phyloP scores from a whole-genome alignment of 1,284 basidiomycete species.

The Cutaneotrichosporon cyanovorans region DNA sequence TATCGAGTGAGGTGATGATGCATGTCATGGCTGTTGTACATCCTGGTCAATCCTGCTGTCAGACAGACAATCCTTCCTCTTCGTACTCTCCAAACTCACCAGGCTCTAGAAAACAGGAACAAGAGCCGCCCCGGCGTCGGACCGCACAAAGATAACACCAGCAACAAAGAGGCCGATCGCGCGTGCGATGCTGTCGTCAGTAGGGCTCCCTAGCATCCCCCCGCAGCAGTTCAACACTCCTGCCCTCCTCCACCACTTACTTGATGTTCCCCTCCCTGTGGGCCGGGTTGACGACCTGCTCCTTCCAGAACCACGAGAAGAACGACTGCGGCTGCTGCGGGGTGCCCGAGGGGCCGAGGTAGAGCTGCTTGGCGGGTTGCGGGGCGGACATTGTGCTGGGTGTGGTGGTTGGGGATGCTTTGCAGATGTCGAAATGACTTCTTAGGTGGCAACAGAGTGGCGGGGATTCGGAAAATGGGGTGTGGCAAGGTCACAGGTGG shows the following conservation, averaged over 20 bases:
- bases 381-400: slow-evolving; percentile 20
- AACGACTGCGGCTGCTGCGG: slow-evolving; percentile 8
- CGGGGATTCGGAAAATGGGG: not conserved
- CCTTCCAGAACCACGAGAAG: slow-evolving; percentile 17
- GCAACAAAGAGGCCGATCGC: slow-evolving; percentile 17
- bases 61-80: no score
- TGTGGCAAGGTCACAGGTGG: slow-evolving; percentile 2
- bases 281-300: slow-evolving; percentile 19
- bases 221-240: no score
- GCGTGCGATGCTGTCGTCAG: slow-evolving; percentile 16
- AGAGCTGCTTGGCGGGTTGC: slow-evolving; percentile 20
- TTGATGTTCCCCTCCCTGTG: slow-evolving; percentile 20
- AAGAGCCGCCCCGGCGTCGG: slow-evolving; percentile 12
- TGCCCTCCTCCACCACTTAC: slow-evolving; percentile 12
- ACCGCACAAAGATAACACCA: slow-evolving; percentile 16
- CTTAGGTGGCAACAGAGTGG: not conserved
- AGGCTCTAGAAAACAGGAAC: slow-evolving; percentile 16
- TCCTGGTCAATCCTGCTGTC: slow-evolving; percentile 7
- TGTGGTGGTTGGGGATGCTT: not conserved
- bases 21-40: slow-evolving; percentile 9
- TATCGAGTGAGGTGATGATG: no score
- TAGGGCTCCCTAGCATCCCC: not conserved
- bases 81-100: not conserved
- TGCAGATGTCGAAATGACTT: no score
- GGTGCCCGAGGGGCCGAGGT: slow-evolving; percentile 24